phyloP scores from a whole-genome alignment of 2,329 filamentous ascomycete genomes.

The Fusarium abutilonis region DNA sequence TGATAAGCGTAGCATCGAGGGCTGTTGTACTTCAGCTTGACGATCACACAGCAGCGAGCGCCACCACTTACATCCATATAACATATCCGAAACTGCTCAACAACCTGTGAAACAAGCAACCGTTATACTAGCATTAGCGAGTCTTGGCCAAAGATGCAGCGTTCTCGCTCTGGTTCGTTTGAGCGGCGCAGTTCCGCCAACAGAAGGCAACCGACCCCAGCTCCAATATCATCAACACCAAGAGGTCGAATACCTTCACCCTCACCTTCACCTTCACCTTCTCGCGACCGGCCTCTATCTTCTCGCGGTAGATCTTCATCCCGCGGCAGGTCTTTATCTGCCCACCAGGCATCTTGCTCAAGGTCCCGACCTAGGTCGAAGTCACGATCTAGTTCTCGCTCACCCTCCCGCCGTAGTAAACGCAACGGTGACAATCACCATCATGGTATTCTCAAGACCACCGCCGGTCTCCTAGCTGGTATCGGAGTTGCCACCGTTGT shows the following conservation, averaged over 20 bases:
- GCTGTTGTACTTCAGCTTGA: neutral
- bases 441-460: conserved; percentile 46
- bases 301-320: conserved; percentile 31
- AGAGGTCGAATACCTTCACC: conserved; percentile 29
- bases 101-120: neutral
- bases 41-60: neutral
- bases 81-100: conserved; percentile 13
- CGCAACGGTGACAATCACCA: conserved; percentile 29
- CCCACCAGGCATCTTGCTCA: conserved; percentile 27
- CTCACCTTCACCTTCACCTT: conserved; percentile 26
- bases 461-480: conserved; percentile 48
- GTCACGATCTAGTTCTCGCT: conserved; percentile 39
- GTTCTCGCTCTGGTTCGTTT: conserved; percentile 34
- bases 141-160: conserved; percentile 31
- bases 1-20: conserved; percentile 2
- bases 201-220: conserved; percentile 18
- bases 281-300: conserved; percentile 1
- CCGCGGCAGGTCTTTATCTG: conserved; percentile 1
- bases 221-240: conserved; percentile 21
- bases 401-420: conserved; percentile 31
- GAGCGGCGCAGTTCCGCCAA: conserved; percentile 34
- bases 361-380: conserved; percentile 24
- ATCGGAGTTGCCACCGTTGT: conserved; percentile 50
- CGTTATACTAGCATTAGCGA: conserved; percentile 10
- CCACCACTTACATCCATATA: conserved; percentile 9